Evolutionary conservation across 768 basidiomycete genomes (phyloP).

Genomic region (Podaxis sp.): DNA sequence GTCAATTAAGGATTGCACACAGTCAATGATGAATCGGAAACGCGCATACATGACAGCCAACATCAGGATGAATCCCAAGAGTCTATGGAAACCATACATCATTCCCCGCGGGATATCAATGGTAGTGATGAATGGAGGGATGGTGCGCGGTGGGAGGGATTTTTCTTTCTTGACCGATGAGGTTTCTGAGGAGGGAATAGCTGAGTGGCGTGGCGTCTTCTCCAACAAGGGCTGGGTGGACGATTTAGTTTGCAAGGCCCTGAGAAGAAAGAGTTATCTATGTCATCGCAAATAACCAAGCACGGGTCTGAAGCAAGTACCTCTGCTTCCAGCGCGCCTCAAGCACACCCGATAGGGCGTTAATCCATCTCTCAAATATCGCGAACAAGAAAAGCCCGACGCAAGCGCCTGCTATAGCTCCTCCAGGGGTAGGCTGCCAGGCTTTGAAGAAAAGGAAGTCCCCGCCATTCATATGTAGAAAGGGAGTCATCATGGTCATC

Average conservation of each 20-base stretch:
- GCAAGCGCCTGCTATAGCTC: conserved; percentile 72
- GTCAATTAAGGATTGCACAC: not conserved
- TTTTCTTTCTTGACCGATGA: not conserved
- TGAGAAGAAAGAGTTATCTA: not conserved
- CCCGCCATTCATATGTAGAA: conserved; percentile 62
- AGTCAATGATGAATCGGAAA: not conserved
- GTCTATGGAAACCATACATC: conserved; percentile 57
- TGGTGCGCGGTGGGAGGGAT: conserved; percentile 26
- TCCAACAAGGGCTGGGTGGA: not conserved
- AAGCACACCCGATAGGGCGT: conserved; percentile 48
- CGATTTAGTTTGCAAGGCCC: not conserved
- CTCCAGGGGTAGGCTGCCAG: conserved; percentile 64
- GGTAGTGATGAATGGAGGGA: conserved; percentile 59
- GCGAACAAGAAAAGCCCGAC: conserved; percentile 66
- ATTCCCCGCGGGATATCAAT: conserved; percentile 72
- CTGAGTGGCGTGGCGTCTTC: not conserved
- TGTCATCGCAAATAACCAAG: not conserved
- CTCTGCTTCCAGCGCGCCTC: conserved; percentile 55
- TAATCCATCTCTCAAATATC: conserved; percentile 66
- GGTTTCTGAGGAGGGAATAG: not conserved
- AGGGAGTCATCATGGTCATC: conserved; percentile 51
- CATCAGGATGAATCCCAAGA: conserved; percentile 73
- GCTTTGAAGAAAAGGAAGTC: conserved; percentile 64
- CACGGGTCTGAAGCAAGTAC: conserved; percentile 28
- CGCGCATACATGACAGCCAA: conserved; percentile 68